Percentiles rank a stretch among this genome's conserved stretches.
Evolutionary conservation across 73 alveolate species (phyloP).

Genomic region (Durusdinium trenchii): DNA sequence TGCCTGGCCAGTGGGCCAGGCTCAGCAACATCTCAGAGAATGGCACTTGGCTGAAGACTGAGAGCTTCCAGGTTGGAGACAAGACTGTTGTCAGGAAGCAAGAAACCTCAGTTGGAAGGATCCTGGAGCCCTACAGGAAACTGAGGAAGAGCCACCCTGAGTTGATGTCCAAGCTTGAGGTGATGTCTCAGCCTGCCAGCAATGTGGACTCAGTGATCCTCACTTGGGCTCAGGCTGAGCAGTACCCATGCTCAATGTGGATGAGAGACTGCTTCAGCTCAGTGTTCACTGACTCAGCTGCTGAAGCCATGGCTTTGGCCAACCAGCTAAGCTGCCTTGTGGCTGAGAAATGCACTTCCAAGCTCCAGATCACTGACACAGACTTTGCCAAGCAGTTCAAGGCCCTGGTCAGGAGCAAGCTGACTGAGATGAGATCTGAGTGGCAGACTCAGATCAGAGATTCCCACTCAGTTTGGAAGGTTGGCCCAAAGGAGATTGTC

Average conservation of each 20-base stretch:
- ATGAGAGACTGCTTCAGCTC: conserved; percentile 38
- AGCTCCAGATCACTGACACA: conserved; percentile 12
- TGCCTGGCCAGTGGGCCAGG: conserved; percentile 53
- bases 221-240: too few relatives aligned
- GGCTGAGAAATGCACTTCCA: conserved; percentile 14
- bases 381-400: conserved; percentile 35
- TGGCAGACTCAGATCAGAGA: not conserved
- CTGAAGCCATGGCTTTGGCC: not conserved
- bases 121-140: too few relatives aligned
- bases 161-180: too few relatives aligned
- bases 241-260: too few relatives aligned
- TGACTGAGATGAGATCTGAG: conserved; percentile 2
- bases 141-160: too few relatives aligned
- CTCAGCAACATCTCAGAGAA: conserved; percentile 15
- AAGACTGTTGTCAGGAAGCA: not conserved
- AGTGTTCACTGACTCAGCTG: not conserved
- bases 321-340: not conserved
- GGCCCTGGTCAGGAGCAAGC: conserved; percentile 9
- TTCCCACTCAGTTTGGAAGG: not conserved
- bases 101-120: not conserved
- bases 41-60: not conserved
- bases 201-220: too few relatives aligned
- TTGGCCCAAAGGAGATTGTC: not conserved
- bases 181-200: too few relatives aligned
- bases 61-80: not conserved